Evolutionary conservation across 75 land plant species (phyloP), one percentile per base, ranked within the genome.

Genomic region (Ceratopteris richardii): DNA sequence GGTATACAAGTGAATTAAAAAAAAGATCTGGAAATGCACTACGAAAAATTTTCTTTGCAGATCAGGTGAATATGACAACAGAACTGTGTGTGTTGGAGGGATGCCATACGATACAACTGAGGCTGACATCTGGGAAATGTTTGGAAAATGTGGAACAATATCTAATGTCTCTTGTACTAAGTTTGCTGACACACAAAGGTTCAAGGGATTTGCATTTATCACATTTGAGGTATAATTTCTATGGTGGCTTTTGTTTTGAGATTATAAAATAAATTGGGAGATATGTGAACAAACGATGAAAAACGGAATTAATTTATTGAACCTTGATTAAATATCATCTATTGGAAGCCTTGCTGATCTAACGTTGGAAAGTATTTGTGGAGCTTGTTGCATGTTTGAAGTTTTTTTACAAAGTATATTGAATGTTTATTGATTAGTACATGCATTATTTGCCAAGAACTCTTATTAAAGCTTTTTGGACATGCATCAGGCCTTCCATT

Each of bases 61-160:
- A n/a, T n/a, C 9, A 52, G 63, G 58, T 40, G 59, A 65, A 44
- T 61, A 58, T 44, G 69, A 79, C 16, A 54, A 62, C 14, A 77
- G 72, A 20, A 77, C 66, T 47, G 54, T 81, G n/a, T 64, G 52
- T 56, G 76, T 64, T 21, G 80, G 83, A 24, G 80, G 80, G 19
- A 68, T 81, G 70, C 80, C 83, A 9, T 73, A 72, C 47, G 31
- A 58, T 16, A 55, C 60, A 23, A 68, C 76, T 17, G 80, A 77
- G 41, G 68, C 68, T 12, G 68, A 69, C 33, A 73, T 81, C 14
- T 37, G 46, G 2, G 59, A 65, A n/a, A 33, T 31, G 17, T 81
- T 81, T 41, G 10, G 43, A 22, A 69, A 65, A 33, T 69, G 71
- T 52, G 83, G 83, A 19, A 31, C 56, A 14, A 63, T 81, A 19